Percentiles rank a stretch among this genome's conserved stretches.
Conservation (phyloP, 768 basidiomycete species). For the Suillus variegatus region DNA sequence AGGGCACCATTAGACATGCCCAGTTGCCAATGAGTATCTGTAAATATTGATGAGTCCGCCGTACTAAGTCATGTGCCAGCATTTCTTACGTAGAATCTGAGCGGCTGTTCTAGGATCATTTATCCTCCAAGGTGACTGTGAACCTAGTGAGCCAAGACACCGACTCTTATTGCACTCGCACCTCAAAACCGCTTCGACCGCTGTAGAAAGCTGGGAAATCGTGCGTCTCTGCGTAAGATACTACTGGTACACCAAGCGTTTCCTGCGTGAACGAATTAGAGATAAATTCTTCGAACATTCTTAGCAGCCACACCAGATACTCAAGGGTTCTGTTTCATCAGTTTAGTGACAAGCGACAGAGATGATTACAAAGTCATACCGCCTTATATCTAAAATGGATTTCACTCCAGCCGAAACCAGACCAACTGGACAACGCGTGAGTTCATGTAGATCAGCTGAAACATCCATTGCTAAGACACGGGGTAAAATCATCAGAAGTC, state of each 20-base stretch:
- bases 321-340: conserved; percentile 64
- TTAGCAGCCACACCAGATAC: conserved; percentile 57
- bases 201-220: conserved; percentile 97
- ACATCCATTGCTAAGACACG: conserved; percentile 83
- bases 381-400: conserved; percentile 91
- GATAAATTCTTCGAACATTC: not conserved
- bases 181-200: conserved; percentile 79
- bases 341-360: conserved; percentile 3
- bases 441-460: conserved; percentile 90
- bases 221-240: conserved; percentile 69
- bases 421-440: conserved; percentile 87
- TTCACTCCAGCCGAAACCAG: conserved; percentile 94
- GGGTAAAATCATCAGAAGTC: conserved; percentile 7
- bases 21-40: conserved; percentile 72
- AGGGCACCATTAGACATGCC: conserved; percentile 76
- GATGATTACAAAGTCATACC: conserved; percentile 37
- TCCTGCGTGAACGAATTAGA: conserved; percentile 53
- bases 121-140: conserved; percentile 79
- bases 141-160: not conserved
- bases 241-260: conserved; percentile 91
- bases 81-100: conserved; percentile 62
- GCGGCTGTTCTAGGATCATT: conserved; percentile 68
- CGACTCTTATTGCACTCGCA: conserved; percentile 26
- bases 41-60: not conserved
- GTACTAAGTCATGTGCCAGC: not conserved